These are phyloP conservation scores for Dactylis glomerata DNA, from an alignment of 176 grass and related monocot genomes.

Conservation along the genomic window DNA sequence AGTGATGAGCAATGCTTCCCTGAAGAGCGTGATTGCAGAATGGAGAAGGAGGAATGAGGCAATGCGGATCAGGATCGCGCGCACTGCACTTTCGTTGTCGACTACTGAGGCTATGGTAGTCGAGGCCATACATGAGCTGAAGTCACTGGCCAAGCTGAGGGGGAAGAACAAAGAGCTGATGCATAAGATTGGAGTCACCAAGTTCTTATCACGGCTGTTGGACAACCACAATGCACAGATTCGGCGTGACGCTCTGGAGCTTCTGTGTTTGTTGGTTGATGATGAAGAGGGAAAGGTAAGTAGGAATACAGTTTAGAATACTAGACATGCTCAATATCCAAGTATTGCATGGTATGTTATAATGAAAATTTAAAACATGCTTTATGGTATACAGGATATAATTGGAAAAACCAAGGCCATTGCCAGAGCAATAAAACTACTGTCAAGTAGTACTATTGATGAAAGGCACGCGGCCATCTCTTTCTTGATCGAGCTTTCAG, in stretches of 20 bases:
- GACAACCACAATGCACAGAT: constrained; percentile 47
- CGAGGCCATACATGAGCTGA: constrained; percentile 71
- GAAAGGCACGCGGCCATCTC: constrained; percentile 56
- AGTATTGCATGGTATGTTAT: not conserved
- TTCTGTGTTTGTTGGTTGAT: constrained; percentile 58
- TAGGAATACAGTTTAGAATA: constrained; percentile 3
- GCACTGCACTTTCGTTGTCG: constrained; percentile 46
- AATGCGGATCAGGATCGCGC: constrained; percentile 60
- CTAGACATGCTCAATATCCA: not conserved
- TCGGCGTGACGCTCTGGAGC: constrained; percentile 49
- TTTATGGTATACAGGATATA: constrained; percentile 55
- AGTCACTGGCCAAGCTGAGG: constrained; percentile 39
- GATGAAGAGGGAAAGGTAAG: constrained; percentile 84
- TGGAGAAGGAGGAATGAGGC: constrained; percentile 71
- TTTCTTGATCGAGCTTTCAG: constrained; percentile 81
- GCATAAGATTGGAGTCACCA: constrained; percentile 74
- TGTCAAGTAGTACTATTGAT: constrained; percentile 52
- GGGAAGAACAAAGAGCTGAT: constrained; percentile 59
- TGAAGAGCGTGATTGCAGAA: constrained; percentile 74
- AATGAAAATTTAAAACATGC: constrained; percentile 11
- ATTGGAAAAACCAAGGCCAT: constrained; percentile 78
- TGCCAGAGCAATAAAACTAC: constrained; percentile 46
- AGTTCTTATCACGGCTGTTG: constrained; percentile 53
- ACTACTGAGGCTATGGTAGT: constrained; percentile 55
- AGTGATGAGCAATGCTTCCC: constrained; percentile 56